Evolutionary conservation across 1,139 yeast genomes (phyloP).

Genomic region (Suhomyces chickasaworum): DNA sequence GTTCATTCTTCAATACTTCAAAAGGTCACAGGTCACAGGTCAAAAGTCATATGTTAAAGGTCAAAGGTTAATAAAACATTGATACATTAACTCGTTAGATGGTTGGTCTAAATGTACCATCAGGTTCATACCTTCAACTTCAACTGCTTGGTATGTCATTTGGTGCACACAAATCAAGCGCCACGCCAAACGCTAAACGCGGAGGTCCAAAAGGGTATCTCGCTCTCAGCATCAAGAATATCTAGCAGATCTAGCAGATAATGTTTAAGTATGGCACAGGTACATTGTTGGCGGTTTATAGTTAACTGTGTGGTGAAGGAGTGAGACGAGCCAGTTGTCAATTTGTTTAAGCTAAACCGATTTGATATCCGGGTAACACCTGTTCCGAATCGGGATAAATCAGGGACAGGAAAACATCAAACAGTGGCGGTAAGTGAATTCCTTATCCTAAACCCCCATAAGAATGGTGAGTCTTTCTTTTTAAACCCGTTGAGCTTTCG

Average conservation of each 20-base stretch:
- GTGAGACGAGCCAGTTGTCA: slow-evolving; percentile 1
- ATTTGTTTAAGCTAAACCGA: background rate
- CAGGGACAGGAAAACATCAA: slow-evolving; percentile 1
- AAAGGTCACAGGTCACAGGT: background rate
- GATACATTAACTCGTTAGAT: too few species aligned
- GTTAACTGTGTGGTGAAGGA: background rate
- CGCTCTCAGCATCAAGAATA: background rate
- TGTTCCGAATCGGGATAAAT: slow-evolving; percentile 3
- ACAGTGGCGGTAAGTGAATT: slow-evolving; percentile 2
- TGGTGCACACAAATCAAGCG: too few species aligned
- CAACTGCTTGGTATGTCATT: background rate
- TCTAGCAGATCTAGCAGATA: background rate
- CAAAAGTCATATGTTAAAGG: background rate
- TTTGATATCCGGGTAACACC: slow-evolving; percentile 5
- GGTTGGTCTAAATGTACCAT: background rate
- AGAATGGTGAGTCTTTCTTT: background rate
- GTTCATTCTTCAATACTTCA: background rate
- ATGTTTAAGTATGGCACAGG: background rate
- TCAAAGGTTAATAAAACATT: too few species aligned
- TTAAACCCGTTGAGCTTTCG: background rate
- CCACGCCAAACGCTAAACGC: background rate
- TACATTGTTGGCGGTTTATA: background rate
- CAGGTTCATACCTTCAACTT: background rate
- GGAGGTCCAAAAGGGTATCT: background rate
- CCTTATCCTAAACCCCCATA: background rate